Conservation (phyloP, 164 flowering plant genomes). For the Chimonanthus praecox region DNA sequence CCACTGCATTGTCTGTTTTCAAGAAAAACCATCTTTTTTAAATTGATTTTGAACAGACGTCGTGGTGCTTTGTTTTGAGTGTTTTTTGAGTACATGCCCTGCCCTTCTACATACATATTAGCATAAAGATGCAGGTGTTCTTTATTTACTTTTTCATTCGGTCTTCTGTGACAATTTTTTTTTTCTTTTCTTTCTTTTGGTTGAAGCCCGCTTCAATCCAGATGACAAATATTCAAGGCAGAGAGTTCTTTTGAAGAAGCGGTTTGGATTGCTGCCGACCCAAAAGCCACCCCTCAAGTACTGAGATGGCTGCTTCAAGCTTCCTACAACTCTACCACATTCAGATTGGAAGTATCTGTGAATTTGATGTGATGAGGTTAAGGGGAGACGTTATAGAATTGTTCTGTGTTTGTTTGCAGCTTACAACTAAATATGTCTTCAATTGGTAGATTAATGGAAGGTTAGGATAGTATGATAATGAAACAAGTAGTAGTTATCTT, state of each 20-base stretch:
- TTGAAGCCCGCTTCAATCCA: conserved; percentile 92
- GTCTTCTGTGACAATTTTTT: not conserved
- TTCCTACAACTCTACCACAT: too few species aligned
- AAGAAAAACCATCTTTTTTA: not conserved
- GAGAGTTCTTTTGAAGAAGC: conserved; percentile 83
- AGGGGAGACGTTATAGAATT: too few species aligned
- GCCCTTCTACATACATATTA: too few species aligned
- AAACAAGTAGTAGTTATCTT: too few species aligned
- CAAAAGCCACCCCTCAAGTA: conserved; percentile 75
- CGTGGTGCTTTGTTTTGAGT: not conserved
- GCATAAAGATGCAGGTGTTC: not conserved
- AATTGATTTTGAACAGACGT: not conserved
- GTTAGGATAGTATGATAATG: too few species aligned
- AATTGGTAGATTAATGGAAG: too few species aligned
- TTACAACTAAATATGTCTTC: too few species aligned
- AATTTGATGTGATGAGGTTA: too few species aligned
- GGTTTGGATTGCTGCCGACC: conserved; percentile 85
- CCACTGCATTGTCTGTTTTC: not conserved
- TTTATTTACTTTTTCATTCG: too few species aligned
- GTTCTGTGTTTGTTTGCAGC: too few species aligned
- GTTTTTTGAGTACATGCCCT: too few species aligned
- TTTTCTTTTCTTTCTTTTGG: not conserved
- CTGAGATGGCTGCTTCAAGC: conserved; percentile 20
- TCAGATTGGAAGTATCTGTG: too few species aligned
- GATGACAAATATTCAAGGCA: conserved; percentile 96